phyloP scores from a whole-genome alignment of 495 filamentous ascomycete genomes.

The Penicillium manginii region DNA sequence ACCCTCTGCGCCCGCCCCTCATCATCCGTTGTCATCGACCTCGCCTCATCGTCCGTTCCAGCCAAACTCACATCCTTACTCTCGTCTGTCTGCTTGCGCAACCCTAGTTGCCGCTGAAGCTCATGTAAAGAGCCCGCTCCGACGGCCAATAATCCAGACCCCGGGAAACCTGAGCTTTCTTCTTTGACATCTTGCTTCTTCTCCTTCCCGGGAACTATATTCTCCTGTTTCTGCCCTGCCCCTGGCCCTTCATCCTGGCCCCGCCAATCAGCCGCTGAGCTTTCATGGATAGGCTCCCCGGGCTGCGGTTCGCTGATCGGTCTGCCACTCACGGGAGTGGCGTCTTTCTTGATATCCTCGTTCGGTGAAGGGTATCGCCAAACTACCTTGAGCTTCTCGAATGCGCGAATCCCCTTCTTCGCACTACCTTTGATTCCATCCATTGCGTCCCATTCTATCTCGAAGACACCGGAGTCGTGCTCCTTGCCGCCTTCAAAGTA shows the following conservation, averaged over 20 bases:
- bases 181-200: constrained; percentile 12
- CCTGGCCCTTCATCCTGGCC: constrained; percentile 27
- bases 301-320: constrained; percentile 61
- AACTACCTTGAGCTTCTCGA: constrained; percentile 85
- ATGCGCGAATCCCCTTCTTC: constrained; percentile 76
- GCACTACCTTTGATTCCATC: constrained; percentile 80
- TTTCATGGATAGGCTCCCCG: constrained; percentile 69
- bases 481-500: constrained; percentile 88
- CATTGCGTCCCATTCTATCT: constrained; percentile 66
- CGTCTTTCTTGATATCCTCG: constrained; percentile 28
- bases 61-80: constrained; percentile 70
- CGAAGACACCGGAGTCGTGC: constrained; percentile 61
- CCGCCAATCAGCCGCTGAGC: constrained; percentile 71
- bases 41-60: constrained; percentile 57
- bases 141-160: constrained; percentile 14
- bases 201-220: background rate
- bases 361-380: constrained; percentile 62
- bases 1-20: constrained; percentile 15
- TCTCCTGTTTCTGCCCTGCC: constrained; percentile 13
- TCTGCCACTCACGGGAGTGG: constrained; percentile 28
- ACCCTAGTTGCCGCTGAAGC: constrained; percentile 63
- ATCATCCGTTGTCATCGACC: constrained; percentile 11
- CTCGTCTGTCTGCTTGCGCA: constrained; percentile 62
- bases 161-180: background rate
- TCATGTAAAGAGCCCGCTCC: constrained; percentile 21